Base-by-base conservation (phyloP, 2,329 filamentous ascomycete species). In the Trichoderma pleuroti region DNA sequence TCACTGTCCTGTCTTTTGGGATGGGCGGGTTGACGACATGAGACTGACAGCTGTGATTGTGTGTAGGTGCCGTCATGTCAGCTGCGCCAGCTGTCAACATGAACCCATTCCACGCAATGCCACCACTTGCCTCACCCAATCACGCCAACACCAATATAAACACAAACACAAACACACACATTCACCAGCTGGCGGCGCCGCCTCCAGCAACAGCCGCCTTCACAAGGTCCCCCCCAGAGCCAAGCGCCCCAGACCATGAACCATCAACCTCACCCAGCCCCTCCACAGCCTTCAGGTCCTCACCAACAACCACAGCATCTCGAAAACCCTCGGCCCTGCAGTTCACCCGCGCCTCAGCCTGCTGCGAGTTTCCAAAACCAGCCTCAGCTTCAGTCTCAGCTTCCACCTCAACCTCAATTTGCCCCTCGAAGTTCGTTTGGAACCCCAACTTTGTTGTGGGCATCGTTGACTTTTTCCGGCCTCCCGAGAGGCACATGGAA, bases 401-500 rank as follows among this genome's bases (percentile, higher is more conserved):
- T 16, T 46, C 10, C 0, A 21, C 0, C 42, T 46, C 42, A 46
- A 12, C 39, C 5, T n/a, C 39, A 10, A 10, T 8, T 3, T 39
- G 5, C 14, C 7, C 6, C 30, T 36, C 34, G 4, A 99, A 79
- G 92, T 99, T 68, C n/a, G 93, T 99, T 28, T 99, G 97, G 87
- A 99, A 99, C 76, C 96, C 97, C 1, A 93, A 91, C 74, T 97
- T 98, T 75, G 86, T 98, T 0, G 90, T 97, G 7, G 94, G 96
- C 62, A 90, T 98, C 49, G 93, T 91, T 67, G 93, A 94, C 75
- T 99, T 99, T 83, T 99, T 99, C 84, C 92, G 95, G 73, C 96
- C 96, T 0, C 97, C 96, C 0, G 94, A 98, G 79, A 88, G 94
- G 64, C 97, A 99, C 78, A 98, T 99, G 94, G 96, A 99, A 78